Base-by-base conservation (phyloP, 176 grass and related monocot genomes). In the Ensete ventricosum region DNA sequence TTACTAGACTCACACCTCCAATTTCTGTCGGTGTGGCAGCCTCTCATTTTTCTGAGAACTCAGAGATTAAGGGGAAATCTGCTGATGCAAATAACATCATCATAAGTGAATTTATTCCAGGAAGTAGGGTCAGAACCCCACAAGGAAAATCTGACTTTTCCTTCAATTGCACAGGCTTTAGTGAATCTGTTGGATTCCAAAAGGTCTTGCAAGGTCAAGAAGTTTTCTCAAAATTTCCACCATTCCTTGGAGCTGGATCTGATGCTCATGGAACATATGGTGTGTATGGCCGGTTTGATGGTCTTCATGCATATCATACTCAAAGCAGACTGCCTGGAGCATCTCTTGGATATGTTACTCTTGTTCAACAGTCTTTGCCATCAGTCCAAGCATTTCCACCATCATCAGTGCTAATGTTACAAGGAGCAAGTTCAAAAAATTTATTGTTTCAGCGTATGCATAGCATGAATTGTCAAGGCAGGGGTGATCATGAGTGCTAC, bases 201-300 rank as follows among this genome's bases (percentile, higher is more conserved):
- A 98, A 91, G 90, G 95, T 94, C 95, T 99, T 99, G 95, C 95
- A 99, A 99, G 95, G 95, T 99, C 95, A 99, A 99, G 95, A 99
- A 99, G 76, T 99, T 24, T 82, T 83, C 29, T 49, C 73, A 62
- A 50, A 76, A 76, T 10, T 49, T 80, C 82, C 80, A 78, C 83
- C 85, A 82, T 84, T 83, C 64, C 63, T 29, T 73, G 83, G 83
- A 78, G 74, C 53, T 81, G 72, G 65, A 82, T 64, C 43, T 67
- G 81, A 92, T 82, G 75, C 62, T 67, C 64, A 17, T 79, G 19
- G 49, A 67, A 79, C 78, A 55, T 76, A 75, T 77, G 63, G 71
- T 82, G 68, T 78, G 60, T 82, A 84, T 27, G 62, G 59, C 75
- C 60, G 76, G 79, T 77, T 77, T 67, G 72, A 83, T 24, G 50